Evolutionary conservation across 139 green algal species (phyloP), one percentile per base, ranked within the genome.

Genomic region (Chlorella sorokiniana): DNA sequence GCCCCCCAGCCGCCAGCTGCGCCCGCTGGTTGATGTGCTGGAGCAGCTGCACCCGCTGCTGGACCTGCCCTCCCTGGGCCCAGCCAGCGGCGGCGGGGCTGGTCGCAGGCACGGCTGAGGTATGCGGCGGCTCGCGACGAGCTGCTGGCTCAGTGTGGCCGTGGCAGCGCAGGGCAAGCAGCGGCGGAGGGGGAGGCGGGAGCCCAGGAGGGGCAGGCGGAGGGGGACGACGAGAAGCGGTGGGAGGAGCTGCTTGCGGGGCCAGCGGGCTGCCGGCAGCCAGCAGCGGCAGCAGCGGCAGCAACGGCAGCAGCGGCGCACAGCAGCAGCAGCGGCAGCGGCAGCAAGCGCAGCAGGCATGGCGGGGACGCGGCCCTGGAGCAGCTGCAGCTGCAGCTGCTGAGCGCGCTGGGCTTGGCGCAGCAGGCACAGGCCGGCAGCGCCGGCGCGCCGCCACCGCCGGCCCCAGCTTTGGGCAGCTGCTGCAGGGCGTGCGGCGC

Each of bases 291-390:
- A 65, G 16, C 23, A 5, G 11, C 42, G n/a, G 44, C 69, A 41
- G 69, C 42, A 23, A 29, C 11, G 25, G 44, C 69, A 42, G 44
- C 44, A 41, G 44, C 31, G 14, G 16, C 11, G 48, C 48, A 25
- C 3, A 11, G 42, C 42, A n/a, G 69, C 44, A 41, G 44, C 18
- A 29, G n/a, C 5, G 42, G 69, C 27, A 1, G 10, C 3, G 14
- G 41, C 68, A 75, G 68, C 22, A n/a, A n/a, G n/a, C n/a, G n/a
- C n/a, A 59, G 29, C 69, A 77, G 69, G 27, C 45, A 11, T 82
- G 77, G 77, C 44, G 38, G 8, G n/a, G 64, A 82, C 33, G 44
- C 77, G 23, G 44, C 44, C 22, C 63, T 65, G 31, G 45, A 31
- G 33, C 20, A 51, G 6, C 35, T 76, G 8, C 45, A 68, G 45